A percentile compares a stretch with the other conserved stretches of the same genome.
Conservation (phyloP, 306 rosid species). For the Nissolia schottii region DNA sequence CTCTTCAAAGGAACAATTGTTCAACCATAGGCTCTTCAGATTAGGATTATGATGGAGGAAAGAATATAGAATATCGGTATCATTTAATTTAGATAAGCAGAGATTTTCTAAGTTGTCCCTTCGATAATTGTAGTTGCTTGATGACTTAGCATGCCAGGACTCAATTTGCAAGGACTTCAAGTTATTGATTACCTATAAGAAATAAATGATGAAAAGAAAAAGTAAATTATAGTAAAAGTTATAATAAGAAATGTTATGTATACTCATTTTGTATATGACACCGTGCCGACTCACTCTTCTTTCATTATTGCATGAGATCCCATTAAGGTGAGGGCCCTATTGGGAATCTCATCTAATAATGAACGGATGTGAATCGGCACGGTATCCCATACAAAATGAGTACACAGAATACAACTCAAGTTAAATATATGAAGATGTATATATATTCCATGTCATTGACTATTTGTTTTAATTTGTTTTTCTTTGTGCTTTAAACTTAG, state of each 20-base stretch:
- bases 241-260: too few species aligned
- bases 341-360: too few species aligned
- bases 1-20: neutral
- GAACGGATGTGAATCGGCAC: too few species aligned
- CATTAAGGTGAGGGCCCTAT: too few species aligned
- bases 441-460: neutral
- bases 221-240: neutral
- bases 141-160: neutral
- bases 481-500: neutral
- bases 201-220: neutral
- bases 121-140: neutral
- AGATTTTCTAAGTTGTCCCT: slow-evolving; percentile 4
- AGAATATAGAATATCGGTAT: neutral
- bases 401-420: too few species aligned
- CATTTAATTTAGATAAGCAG: neutral
- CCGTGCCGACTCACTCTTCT: too few species aligned
- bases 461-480: neutral
- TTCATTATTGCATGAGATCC: too few species aligned
- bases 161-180: slow-evolving; percentile 14
- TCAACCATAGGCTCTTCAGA: neutral
- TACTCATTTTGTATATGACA: too few species aligned
- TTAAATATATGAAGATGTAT: neutral
- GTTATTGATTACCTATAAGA: slow-evolving; percentile 4
- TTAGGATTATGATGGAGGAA: slow-evolving; percentile 19
- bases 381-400: too few species aligned